These are phyloP conservation scores for Alternaria angustiovoidea DNA, from an alignment of 2,329 filamentous ascomycete genomes.

Conservation along the genomic window DNA sequence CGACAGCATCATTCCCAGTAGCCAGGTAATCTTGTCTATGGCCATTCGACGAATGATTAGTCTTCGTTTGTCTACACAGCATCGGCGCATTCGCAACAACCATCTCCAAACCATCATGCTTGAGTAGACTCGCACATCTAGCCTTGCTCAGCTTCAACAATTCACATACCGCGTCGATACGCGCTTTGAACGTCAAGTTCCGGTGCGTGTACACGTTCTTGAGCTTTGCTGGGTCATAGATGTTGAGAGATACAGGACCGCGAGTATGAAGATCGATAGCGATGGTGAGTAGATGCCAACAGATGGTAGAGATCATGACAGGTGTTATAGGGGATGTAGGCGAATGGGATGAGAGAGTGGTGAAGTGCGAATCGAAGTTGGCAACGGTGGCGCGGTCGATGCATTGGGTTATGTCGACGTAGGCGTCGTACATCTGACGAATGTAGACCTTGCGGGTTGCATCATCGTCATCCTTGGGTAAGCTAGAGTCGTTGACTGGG, in stretches of 20 bases:
- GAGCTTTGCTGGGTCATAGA: conserved; percentile 4
- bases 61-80: not conserved
- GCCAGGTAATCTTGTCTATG: not conserved
- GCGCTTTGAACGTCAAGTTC: not conserved
- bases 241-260: conserved; percentile 6
- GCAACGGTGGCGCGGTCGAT: conserved; percentile 3
- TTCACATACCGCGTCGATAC: conserved; percentile 7
- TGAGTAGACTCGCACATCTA: conserved; percentile 5
- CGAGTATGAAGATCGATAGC: conserved; percentile 7
- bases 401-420: conserved; percentile 4
- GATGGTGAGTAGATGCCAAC: conserved; percentile 6
- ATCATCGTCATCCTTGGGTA: not conserved
- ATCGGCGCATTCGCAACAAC: conserved; percentile 4
- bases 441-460: not conserved
- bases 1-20: not conserved
- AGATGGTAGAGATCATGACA: not conserved
- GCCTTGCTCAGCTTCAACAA: conserved; percentile 10
- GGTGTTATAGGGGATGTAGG: not conserved
- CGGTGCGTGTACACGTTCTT: not conserved
- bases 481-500: not conserved
- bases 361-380: not conserved
- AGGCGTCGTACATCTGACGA: conserved; percentile 3
- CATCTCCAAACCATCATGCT: conserved; percentile 5
- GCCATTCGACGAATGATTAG: conserved; percentile 5
- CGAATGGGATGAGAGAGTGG: not conserved